Conservation (phyloP, 805 yeast species). For the Candida insectorum region DNA sequence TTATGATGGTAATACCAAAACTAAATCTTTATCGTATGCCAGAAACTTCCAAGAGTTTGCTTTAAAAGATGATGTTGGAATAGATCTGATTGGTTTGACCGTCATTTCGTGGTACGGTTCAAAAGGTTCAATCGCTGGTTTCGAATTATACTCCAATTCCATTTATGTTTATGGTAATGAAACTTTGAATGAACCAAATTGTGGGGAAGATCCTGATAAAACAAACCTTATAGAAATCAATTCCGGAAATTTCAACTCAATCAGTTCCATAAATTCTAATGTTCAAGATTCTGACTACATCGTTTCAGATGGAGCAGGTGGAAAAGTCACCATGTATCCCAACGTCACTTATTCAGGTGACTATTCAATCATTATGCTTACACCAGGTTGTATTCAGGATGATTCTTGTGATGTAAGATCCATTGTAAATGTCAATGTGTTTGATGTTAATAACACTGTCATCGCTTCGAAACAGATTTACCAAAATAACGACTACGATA, state of each 20-base stretch:
- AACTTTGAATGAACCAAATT: constrained; percentile 63
- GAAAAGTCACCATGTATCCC: constrained; percentile 57
- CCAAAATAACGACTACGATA: constrained; percentile 77
- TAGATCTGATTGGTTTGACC: constrained; percentile 59
- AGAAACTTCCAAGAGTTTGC: constrained; percentile 74
- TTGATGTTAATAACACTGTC: constrained; percentile 43
- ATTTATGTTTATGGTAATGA: constrained; percentile 72
- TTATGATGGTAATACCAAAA: constrained; percentile 29
- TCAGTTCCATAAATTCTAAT: constrained; percentile 12
- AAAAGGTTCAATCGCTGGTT: constrained; percentile 66
- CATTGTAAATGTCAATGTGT: constrained; percentile 70
- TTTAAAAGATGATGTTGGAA: constrained; percentile 64
- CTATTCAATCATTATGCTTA: constrained; percentile 67
- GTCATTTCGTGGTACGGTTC: constrained; percentile 67
- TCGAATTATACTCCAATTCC: constrained; percentile 63
- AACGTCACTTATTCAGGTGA: constrained; percentile 70
- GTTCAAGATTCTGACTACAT: constrained; percentile 19
- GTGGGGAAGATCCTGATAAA: constrained; percentile 33
- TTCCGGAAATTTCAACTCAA: constrained; percentile 29
- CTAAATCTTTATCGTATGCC: constrained; percentile 41
- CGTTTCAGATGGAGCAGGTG: constrained; percentile 25
- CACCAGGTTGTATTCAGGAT: constrained; percentile 83
- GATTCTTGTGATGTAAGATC: constrained; percentile 70
- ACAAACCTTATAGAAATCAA: constrained; percentile 23
- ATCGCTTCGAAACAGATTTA: constrained; percentile 49